These are phyloP conservation scores for Myochromella boudieri DNA, from an alignment of 768 basidiomycete genomes.

Conservation along the genomic window DNA sequence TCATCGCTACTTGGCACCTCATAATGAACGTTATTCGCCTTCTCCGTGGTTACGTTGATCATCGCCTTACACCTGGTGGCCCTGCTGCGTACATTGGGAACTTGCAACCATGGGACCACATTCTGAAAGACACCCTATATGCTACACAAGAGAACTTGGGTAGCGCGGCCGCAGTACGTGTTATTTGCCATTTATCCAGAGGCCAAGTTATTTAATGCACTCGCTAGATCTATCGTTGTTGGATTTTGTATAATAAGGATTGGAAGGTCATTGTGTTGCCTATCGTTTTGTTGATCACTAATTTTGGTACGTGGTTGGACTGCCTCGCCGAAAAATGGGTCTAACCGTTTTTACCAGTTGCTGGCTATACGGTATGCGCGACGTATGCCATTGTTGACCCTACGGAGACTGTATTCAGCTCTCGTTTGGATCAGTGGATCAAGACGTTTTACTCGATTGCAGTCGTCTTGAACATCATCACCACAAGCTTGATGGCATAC, in stretches of 20 bases:
- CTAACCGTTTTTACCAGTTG: too few species aligned
- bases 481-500: constrained; percentile 9
- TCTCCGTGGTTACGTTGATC: constrained; percentile 9
- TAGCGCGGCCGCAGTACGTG: constrained; percentile 9
- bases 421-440: constrained; percentile 9
- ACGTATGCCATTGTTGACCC: constrained; percentile 9
- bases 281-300: constrained; percentile 3
- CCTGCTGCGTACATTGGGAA: constrained; percentile 10
- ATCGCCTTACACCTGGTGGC: constrained; percentile 4
- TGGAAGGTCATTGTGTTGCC: constrained; percentile 6
- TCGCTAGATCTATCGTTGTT: constrained; percentile 8
- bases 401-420: constrained; percentile 8
- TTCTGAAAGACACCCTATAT: constrained; percentile 12
- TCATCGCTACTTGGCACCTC: constrained; percentile 10
- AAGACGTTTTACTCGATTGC: constrained; percentile 11
- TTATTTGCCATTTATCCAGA: background rate
- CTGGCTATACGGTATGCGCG: constrained; percentile 12
- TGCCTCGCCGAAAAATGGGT: too few species aligned
- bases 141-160: constrained; percentile 12
- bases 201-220: background rate
- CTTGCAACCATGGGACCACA: constrained; percentile 10
- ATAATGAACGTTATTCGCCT: constrained; percentile 9
- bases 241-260: constrained; percentile 8
- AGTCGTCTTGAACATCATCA: constrained; percentile 9
- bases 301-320: constrained; percentile 7